Percentiles rank a stretch among this genome's conserved stretches.
Evolutionary conservation across 352 stramenopile species (phyloP).

Genomic region (Pilasporangium apinafurcum): DNA sequence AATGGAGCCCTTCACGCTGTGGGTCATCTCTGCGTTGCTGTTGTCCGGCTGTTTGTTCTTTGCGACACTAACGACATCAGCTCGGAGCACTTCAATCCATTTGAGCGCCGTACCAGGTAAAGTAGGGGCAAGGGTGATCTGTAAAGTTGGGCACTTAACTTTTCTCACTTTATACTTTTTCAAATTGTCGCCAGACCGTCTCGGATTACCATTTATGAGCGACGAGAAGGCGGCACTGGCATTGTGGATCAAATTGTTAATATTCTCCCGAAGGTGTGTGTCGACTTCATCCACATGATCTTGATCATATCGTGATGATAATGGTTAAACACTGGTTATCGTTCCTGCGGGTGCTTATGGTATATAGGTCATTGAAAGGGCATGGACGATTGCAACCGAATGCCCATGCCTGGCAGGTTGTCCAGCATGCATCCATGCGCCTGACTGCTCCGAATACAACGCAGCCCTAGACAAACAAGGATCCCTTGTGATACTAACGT

Average conservation of each 20-base stretch:
- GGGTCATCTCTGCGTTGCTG: slow-evolving; percentile 88
- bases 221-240: slow-evolving; percentile 82
- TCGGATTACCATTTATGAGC: slow-evolving; percentile 87
- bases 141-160: not conserved
- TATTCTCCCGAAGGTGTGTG: slow-evolving; percentile 44
- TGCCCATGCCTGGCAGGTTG: slow-evolving; percentile 81
- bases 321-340: not conserved
- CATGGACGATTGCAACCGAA: slow-evolving; percentile 59
- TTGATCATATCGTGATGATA: not conserved
- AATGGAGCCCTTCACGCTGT: slow-evolving; percentile 67
- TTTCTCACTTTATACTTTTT: slow-evolving; percentile 2
- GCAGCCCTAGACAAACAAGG: slow-evolving; percentile 81
- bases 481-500: slow-evolving; percentile 62
- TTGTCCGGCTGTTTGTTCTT: slow-evolving; percentile 92
- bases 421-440: slow-evolving; percentile 83
- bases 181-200: slow-evolving; percentile 63
- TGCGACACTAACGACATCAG: slow-evolving; percentile 81
- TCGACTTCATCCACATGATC: not conserved
- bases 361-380: slow-evolving; percentile 37
- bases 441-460: slow-evolving; percentile 88
- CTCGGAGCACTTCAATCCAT: slow-evolving; percentile 77
- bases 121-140: too few species aligned
- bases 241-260: slow-evolving; percentile 72
- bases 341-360: not conserved
- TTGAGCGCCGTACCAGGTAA: slow-evolving; percentile 57